Evolutionary conservation across 2,329 filamentous ascomycete genomes (phyloP).

Genomic region (Nannizziopsis arthrosporioides): DNA sequence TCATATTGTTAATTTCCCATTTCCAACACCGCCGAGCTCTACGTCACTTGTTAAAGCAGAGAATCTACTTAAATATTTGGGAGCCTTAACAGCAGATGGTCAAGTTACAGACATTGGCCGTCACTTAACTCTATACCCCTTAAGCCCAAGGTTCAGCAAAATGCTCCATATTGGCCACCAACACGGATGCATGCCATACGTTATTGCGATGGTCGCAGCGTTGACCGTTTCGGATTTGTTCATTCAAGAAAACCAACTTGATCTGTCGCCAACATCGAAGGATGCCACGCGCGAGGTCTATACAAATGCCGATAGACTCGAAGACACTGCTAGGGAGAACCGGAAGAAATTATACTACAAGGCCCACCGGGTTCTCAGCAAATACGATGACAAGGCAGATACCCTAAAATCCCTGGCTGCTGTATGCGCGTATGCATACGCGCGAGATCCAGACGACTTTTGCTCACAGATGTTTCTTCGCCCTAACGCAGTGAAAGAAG

Average conservation of each 20-base stretch:
- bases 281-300: conserved; percentile 38
- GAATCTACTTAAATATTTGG: conserved; percentile 72
- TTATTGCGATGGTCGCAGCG: conserved; percentile 76
- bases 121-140: conserved; percentile 76
- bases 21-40: conserved; percentile 77
- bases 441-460: conserved; percentile 55
- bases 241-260: conserved; percentile 65
- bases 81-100: conserved; percentile 60
- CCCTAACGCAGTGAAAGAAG: conserved; percentile 76
- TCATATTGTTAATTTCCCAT: conserved; percentile 86
- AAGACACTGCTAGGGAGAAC: conserved; percentile 57
- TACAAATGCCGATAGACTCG: conserved; percentile 55
- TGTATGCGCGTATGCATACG: conserved; percentile 73
- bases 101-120: conserved; percentile 68
- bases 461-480: conserved; percentile 76
- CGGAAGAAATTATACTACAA: conserved; percentile 55
- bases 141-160: conserved; percentile 80
- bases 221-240: conserved; percentile 83
- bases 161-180: conserved; percentile 82
- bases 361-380: conserved; percentile 66
- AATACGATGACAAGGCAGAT: conserved; percentile 71
- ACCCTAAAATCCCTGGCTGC: conserved; percentile 83
- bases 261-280: conserved; percentile 44
- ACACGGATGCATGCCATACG: conserved; percentile 70
- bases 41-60: conserved; percentile 71